Evolutionary conservation across 495 filamentous ascomycete species (phyloP).

Genomic region (Pseudomonodictys pantanalensis): DNA sequence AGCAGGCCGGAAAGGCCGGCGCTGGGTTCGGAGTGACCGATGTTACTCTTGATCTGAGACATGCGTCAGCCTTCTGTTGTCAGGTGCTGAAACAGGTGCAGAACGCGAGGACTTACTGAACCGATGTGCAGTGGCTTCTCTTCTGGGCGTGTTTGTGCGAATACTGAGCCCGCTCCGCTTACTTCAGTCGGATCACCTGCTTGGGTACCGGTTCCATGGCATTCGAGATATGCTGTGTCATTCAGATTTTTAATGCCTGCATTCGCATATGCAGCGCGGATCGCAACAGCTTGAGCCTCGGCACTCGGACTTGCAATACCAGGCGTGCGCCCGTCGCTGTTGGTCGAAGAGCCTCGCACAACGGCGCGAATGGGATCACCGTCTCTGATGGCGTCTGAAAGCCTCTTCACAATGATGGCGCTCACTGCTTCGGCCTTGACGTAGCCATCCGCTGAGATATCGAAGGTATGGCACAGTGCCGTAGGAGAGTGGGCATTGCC

Average conservation of each 20-base stretch:
- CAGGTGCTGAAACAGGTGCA: too few species aligned
- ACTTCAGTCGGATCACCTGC: slow-evolving; percentile 57
- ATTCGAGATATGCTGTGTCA: slow-evolving; percentile 2
- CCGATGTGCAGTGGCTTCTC: slow-evolving; percentile 10
- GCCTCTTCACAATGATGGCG: slow-evolving; percentile 39
- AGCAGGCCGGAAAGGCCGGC: slow-evolving; percentile 40
- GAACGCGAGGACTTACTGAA: not conserved
- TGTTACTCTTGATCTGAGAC: not conserved
- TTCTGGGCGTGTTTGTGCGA: slow-evolving; percentile 41
- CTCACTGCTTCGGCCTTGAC: slow-evolving; percentile 46
- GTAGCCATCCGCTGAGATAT: slow-evolving; percentile 55
- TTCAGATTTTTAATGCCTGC: slow-evolving; percentile 37
- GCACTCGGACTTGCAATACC: slow-evolving; percentile 5
- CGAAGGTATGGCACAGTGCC: slow-evolving; percentile 58
- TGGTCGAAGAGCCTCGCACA: slow-evolving; percentile 43
- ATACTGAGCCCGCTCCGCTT: slow-evolving; percentile 44
- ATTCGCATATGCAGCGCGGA: not conserved
- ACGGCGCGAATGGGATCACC: slow-evolving; percentile 46
- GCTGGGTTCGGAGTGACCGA: slow-evolving; percentile 43
- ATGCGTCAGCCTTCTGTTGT: not conserved
- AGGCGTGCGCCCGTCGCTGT: slow-evolving; percentile 47
- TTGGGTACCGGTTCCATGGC: slow-evolving; percentile 34
- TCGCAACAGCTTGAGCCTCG: not conserved
- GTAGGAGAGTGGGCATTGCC: slow-evolving; percentile 19
- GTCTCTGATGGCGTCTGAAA: slow-evolving; percentile 32